Base-by-base conservation (phyloP, 768 basidiomycete species). In the Cystobasidium onofrii region DNA sequence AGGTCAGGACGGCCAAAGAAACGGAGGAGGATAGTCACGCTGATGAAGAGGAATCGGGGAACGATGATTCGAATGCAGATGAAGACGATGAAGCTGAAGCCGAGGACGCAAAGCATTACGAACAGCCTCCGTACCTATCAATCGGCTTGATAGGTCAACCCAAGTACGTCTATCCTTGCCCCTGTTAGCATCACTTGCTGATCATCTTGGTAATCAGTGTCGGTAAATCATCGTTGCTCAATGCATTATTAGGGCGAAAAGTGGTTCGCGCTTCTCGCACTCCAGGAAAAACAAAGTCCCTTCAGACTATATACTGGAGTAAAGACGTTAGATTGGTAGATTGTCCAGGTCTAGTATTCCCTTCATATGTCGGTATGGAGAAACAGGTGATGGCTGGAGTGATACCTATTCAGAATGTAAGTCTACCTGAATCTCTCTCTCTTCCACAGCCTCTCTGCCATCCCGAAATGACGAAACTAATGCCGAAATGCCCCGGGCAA, bases 281-380 rank as follows among this genome's bases (percentile, higher is more conserved):
- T 0, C 91, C 92, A 0, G 92, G 92, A 64, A 94, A 93, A 71
- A 78, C 78, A 17, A 79, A 79, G 55, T 74, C 75, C 0, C 69
- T 79, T 7, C 77, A 97, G 80, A 97, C 94, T 0, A 85, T 95
- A 52, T 95, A 89, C 81, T 91, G 89, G 88, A 92, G 90, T 29
- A 81, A 85, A 0, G 87, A 91, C 75, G 86, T 98, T 75, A 89
- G 92, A 57, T 85, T 98, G 10, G 91, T 92, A 43, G 95, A 98
- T 81, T 98, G 95, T 78, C 95, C 95, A 0, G 95, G 95, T 12
- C 86, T 98, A 18, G 91, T 97, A 1, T 88, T 95, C 84, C 95
- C 95, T 10, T 89, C 87, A 74, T 85, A 85, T 77, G 86, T 89
- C 3, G 90, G 88, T 10, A 87, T 91, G 87, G 90, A 92, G 80